These are phyloP conservation scores for Helianthus tuberosus DNA, from an alignment of 129 eudicot species.

Conservation along the genomic window DNA sequence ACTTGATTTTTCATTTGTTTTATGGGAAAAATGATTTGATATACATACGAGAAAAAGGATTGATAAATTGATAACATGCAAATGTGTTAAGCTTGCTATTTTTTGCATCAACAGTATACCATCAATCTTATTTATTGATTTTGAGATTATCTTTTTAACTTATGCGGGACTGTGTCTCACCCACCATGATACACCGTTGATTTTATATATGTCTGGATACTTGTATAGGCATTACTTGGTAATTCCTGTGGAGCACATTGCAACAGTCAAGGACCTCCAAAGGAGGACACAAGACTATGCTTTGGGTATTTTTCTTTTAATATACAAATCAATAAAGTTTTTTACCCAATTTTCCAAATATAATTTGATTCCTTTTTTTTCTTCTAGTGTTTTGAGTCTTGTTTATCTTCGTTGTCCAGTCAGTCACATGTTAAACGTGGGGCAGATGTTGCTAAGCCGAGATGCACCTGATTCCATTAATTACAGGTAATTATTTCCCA, in stretches of 20 bases:
- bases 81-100: background rate
- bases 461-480: conserved; percentile 64
- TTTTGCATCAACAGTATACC: background rate
- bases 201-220: background rate
- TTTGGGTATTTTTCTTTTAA: conserved; percentile 47
- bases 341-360: background rate
- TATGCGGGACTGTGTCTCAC: background rate
- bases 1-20: background rate
- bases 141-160: background rate
- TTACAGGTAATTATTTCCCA: conserved; percentile 50
- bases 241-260: conserved; percentile 83
- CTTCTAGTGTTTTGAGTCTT: conserved; percentile 1
- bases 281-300: conserved; percentile 54
- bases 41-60: background rate
- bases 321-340: background rate
- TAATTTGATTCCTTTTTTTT: too few relatives aligned
- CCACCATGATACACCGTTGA: background rate
- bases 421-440: conserved; percentile 82
- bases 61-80: background rate
- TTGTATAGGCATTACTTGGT: conserved; percentile 87
- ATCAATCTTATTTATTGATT: background rate
- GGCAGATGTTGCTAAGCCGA: conserved; percentile 54
- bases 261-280: conserved; percentile 67
- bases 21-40: background rate
- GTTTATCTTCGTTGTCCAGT: conserved; percentile 44